phyloP scores from a whole-genome alignment of 2,329 filamentous ascomycete species.

The Penicillium sp. region DNA sequence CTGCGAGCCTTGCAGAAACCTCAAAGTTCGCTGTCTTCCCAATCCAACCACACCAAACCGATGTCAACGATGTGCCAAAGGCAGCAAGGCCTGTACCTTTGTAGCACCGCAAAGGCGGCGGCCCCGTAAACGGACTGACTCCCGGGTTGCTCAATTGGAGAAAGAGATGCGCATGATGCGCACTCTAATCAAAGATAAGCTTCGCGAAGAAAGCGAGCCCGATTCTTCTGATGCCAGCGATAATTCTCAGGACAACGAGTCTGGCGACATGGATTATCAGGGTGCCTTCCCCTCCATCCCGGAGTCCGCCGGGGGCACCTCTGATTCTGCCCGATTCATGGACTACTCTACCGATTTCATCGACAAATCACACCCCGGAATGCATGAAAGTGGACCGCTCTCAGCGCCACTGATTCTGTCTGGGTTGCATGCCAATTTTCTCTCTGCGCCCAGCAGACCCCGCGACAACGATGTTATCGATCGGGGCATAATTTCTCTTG shows the following conservation, averaged over 20 bases:
- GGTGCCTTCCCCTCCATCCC: constrained; percentile 19
- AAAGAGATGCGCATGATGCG: constrained; percentile 41
- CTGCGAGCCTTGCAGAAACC: constrained; percentile 38
- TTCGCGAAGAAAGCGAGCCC: constrained; percentile 29
- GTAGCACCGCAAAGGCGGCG: constrained; percentile 38
- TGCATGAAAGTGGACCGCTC: constrained; percentile 20
- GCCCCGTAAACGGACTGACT: constrained; percentile 39
- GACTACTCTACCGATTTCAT: constrained; percentile 28
- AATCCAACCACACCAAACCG: constrained; percentile 32
- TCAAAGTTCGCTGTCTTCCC: constrained; percentile 40
- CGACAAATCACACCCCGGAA: constrained; percentile 18
- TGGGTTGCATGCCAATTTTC: constrained; percentile 16
- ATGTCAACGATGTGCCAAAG: constrained; percentile 38
- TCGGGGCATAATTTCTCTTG: constrained; percentile 32
- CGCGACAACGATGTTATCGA: constrained; percentile 31
- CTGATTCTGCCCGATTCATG: constrained; percentile 21
- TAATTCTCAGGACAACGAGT: constrained; percentile 22
- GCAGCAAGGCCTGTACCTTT: constrained; percentile 35
- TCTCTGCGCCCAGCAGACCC: constrained; percentile 15
- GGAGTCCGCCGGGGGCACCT: constrained; percentile 23
- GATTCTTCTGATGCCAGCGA: constrained; percentile 30
- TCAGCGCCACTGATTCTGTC: constrained; percentile 23
- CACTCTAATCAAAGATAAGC: constrained; percentile 33
- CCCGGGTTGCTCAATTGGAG: constrained; percentile 37
- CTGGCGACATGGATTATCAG: constrained; percentile 22